Base-by-base conservation (phyloP, 805 yeast genomes). In the Cyberlindnera mississippiensis region DNA sequence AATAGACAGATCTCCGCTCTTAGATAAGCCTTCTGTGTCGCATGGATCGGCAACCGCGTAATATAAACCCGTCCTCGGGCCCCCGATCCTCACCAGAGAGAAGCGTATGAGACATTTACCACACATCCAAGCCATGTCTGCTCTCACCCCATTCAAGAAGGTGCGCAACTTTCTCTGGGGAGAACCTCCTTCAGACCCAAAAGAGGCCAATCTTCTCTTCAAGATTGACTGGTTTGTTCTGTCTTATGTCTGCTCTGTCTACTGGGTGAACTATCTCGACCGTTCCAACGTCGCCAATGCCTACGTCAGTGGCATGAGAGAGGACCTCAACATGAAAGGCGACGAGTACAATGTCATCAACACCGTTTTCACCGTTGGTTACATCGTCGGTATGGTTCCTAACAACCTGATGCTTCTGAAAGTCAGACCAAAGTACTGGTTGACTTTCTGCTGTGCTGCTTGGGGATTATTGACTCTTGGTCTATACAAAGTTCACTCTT, bases 281-380 rank as follows among this genome's bases (percentile, higher is more conserved):
- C 67, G 80, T 50, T 66, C 75, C n/a, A 78, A 78, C 40, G 58
- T 77, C 30, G 61, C 72, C 22, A 72, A 75, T 51, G 85, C 86
- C 3, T 80, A 80, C 54, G 82, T 79, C 16, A 68, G 78, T 12
- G 86, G 86, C 14, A 75, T 81, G 84, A 70, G 75, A 49, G 78
- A 77, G 41, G 84, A 73, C 37, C 49, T 76, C 40, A 47, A 60
- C 5, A 63, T 77, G 67, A 46, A 53, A 31, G 78, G 80, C n/a
- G 60, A 73, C 43, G 71, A 78, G 42, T 70, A 67, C 45, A 77
- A 78, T 52, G 48, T 73, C 30, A 65, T 78, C 42, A 74, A 72
- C 44, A 76, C 83, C 1, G 69, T 75, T 40, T 80, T 77, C 58
- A 76, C 73, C 19, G 69, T 76, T 6, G 89, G 88, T 3, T 78